Conservation (phyloP, 176 grass and related monocot genomes). For the Oryza coarctata region DNA sequence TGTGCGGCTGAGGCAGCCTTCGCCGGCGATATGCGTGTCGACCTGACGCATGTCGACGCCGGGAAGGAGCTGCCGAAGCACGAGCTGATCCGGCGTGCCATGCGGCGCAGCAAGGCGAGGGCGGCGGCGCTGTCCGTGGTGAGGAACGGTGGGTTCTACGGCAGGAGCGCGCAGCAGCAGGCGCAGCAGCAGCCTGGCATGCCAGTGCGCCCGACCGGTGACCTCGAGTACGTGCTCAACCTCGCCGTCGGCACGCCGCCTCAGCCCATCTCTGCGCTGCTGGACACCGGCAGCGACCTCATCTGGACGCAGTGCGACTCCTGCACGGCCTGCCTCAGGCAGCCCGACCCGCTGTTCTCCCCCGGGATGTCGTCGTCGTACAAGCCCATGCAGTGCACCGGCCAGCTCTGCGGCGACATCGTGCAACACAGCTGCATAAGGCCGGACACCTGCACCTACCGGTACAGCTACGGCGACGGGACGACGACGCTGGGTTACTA, state of each 20-base stretch:
- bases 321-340: conserved; percentile 48
- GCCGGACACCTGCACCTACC: conserved; percentile 51
- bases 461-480: conserved; percentile 58
- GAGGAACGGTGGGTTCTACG: not conserved
- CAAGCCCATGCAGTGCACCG: conserved; percentile 47
- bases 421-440: conserved; percentile 37
- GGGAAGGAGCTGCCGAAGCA: conserved; percentile 35
- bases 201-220: conserved; percentile 41
- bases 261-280: conserved; percentile 43
- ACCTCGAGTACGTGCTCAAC: conserved; percentile 55
- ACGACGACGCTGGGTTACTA: conserved; percentile 45
- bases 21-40: conserved; percentile 24
- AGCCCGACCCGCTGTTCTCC: conserved; percentile 50
- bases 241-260: conserved; percentile 64
- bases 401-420: conserved; percentile 50
- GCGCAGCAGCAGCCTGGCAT: not conserved
- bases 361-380: conserved; percentile 56
- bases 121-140: conserved; percentile 38
- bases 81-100: conserved; percentile 52
- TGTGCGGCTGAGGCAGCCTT: conserved; percentile 18
- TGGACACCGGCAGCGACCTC: conserved; percentile 79
- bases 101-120: conserved; percentile 45
- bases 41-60: conserved; percentile 51
- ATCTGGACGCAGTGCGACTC: conserved; percentile 87
- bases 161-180: not conserved